These are phyloP conservation scores for Corymbia calophylla DNA, from an alignment of 441 rosid genomes.

Conservation along the genomic window DNA sequence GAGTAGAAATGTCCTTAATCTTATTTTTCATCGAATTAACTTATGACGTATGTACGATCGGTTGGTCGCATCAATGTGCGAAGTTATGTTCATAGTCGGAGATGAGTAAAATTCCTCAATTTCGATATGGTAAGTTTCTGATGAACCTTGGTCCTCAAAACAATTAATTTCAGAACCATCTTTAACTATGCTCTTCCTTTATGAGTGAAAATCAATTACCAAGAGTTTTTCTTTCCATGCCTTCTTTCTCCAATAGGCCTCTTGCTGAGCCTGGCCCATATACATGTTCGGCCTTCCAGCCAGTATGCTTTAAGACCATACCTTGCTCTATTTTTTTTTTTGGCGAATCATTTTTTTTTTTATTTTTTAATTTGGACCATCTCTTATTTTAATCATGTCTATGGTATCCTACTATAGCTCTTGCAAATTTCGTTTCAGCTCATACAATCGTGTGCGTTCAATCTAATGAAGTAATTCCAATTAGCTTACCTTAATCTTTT, in stretches of 20 bases:
- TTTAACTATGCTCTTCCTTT: neutral
- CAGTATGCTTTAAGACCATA: neutral
- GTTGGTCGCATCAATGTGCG: neutral
- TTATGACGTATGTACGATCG: fast-evolving
- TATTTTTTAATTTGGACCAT: neutral
- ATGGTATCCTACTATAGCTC: neutral
- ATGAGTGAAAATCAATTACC: neutral
- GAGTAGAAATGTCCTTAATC: neutral
- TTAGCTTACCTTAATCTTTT: neutral
- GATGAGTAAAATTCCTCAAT: neutral
- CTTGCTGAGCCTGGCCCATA: neutral
- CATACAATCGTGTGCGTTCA: neutral
- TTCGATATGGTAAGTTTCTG: neutral
- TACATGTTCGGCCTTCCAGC: neutral
- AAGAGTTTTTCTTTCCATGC: neutral
- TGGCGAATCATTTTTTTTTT: neutral
- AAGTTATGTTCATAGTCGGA: fast-evolving
- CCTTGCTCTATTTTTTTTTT: neutral
- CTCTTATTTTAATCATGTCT: neutral
- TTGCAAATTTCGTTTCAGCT: neutral
- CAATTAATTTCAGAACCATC: neutral
- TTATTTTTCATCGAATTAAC: neutral
- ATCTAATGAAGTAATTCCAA: fast-evolving
- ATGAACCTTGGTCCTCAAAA: neutral
- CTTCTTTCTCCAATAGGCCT: neutral